Base-by-base conservation (phyloP, 495 filamentous ascomycete genomes). In the Halenospora varia region DNA sequence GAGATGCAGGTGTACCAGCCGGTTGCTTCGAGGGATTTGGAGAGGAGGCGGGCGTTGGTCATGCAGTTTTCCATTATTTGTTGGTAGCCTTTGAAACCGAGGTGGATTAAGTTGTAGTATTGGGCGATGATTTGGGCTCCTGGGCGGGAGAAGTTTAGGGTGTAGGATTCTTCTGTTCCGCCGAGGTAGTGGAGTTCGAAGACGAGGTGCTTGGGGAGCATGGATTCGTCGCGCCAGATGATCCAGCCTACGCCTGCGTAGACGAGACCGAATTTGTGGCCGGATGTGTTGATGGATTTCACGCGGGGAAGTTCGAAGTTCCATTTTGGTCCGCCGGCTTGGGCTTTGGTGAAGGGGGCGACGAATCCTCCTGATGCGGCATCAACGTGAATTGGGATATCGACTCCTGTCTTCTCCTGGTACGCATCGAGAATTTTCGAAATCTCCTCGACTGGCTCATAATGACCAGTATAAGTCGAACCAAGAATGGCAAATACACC, bases 361-460 rank as follows among this genome's bases (percentile, higher is more conserved):
- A 90, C 80, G 64, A 91, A 88, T 0, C 83, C 88, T 0, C 88
- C 88, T 23, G 78, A 83, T 15, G 87, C 88, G 6, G 80, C 87
- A 67, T 90, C 88, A 2, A 91, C 86, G 51, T 91, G 88, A 48
- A 91, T 89, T 1, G 87, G 85, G 46, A 91, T 88, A 52, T 86
- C 78, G 25, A 76, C 62, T 0, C 86, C 86, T 1, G 83, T 88
- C 62, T 82, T 70, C 40, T 76, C 68, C 66, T 91, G 73, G 40
- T 77, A 87, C 53, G 83, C 78, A 61, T 91, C 87, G 6, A 90
- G 75, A 18, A 88, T 75, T 20, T 81, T 74, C 10, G 79, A 79
- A 3, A 90, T 75, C 64, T 87, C 78, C 60, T 88, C 82, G 0
- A 90, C 87, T 0, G 87, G 88, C 70, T 91, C 87, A 57, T 82